Evolutionary conservation across 1,284 basidiomycete species (phyloP).

Genomic region (Boletellus deceptivus): DNA sequence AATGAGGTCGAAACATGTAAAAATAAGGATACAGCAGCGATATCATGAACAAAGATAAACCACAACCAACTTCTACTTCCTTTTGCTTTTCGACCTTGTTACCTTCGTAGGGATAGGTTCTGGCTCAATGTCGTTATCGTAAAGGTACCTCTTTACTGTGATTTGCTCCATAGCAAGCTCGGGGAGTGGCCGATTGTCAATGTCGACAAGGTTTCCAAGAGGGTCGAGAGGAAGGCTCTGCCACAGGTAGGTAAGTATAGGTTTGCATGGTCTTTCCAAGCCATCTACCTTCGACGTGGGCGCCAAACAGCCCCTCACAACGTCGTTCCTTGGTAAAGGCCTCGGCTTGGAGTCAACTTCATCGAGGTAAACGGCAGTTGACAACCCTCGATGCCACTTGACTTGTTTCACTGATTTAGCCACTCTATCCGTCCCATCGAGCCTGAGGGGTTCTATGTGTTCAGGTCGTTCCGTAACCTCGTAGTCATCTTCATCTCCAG

Average conservation of each 20-base stretch:
- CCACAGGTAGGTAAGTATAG: conserved; percentile 4
- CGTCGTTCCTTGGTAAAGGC: conserved; percentile 40
- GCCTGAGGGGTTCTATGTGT: conserved; percentile 37
- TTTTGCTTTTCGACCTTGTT: conserved; percentile 49
- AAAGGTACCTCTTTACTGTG: conserved; percentile 77
- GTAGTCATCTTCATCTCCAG: conserved; percentile 84
- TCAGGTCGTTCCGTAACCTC: conserved; percentile 55
- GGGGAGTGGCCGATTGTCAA: conserved; percentile 53
- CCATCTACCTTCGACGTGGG: conserved; percentile 58
- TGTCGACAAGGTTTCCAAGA: conserved; percentile 69
- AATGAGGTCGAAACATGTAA: conserved; percentile 11
- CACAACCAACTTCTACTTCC: conserved; percentile 31
- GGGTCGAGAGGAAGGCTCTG: conserved; percentile 68
- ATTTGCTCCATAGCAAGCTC: conserved; percentile 67
- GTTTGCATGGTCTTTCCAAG: neutral
- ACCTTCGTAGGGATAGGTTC: conserved; percentile 43
- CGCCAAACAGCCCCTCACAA: conserved; percentile 63
- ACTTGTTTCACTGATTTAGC: conserved; percentile 53
- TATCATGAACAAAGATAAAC: conserved; percentile 23
- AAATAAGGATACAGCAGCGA: conserved; percentile 36
- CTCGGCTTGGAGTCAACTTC: conserved; percentile 53
- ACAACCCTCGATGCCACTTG: conserved; percentile 77
- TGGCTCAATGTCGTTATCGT: conserved; percentile 68
- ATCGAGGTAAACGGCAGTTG: conserved; percentile 57
- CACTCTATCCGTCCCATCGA: conserved; percentile 38